Conservation (phyloP, 176 grass and related monocot species). For the Panicum miliaceum region DNA sequence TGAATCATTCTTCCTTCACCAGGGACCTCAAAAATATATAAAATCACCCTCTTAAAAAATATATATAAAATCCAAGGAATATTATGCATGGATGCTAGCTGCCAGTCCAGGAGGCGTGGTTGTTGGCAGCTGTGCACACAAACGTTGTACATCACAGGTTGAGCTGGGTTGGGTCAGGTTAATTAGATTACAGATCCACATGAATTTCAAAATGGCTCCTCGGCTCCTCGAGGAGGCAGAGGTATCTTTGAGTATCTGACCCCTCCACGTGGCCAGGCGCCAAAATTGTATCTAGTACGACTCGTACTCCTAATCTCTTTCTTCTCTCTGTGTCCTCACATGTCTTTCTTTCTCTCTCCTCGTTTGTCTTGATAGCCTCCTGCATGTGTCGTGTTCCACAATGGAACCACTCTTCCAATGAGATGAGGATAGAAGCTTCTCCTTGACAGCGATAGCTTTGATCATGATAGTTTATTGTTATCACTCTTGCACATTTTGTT, state of each 20-base stretch:
- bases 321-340: neutral
- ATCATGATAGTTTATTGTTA: neutral
- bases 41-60: neutral
- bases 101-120: neutral
- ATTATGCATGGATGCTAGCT: constrained; percentile 18
- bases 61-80: constrained; percentile 15
- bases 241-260: constrained; percentile 17
- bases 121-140: constrained; percentile 19
- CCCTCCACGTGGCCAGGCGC: constrained; percentile 13
- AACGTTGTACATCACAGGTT: constrained; percentile 20
- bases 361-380: neutral
- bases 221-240: constrained; percentile 37
- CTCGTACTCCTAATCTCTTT: neutral
- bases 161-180: neutral
- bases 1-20: constrained; percentile 21
- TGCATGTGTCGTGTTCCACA: constrained; percentile 24
- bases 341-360: neutral
- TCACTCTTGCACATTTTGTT: too few species aligned
- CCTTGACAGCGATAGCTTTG: constrained; percentile 25
- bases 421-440: constrained; percentile 43
- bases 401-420: constrained; percentile 27
- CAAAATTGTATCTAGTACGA: neutral
- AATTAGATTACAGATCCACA: neutral
- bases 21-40: constrained; percentile 16
- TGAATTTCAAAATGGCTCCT: constrained; percentile 31